A percentile compares a stretch with the other conserved stretches of the same genome.
Conservation (phyloP, 2,329 filamentous ascomycete genomes). For the Penicillium sp. region DNA sequence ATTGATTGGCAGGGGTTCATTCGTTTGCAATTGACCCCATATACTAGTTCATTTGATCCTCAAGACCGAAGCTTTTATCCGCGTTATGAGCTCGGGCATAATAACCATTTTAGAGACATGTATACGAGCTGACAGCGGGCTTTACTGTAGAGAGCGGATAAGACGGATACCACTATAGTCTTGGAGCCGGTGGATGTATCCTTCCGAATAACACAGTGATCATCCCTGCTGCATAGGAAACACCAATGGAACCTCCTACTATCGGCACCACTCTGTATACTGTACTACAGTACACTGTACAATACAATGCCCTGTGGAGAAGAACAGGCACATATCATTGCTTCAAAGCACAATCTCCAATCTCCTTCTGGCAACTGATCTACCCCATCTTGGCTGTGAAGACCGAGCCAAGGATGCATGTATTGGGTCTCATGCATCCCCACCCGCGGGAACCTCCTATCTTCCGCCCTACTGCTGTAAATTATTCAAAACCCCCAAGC, state of each 20-base stretch:
- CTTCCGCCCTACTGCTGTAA: constrained; percentile 7
- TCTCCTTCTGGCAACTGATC: constrained; percentile 12
- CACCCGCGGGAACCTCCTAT: constrained; percentile 11
- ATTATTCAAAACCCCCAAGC: constrained; percentile 14
- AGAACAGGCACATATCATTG: too few relatives aligned
- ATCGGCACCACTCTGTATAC: too few relatives aligned
- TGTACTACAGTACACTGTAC: too few relatives aligned
- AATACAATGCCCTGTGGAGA: too few relatives aligned
- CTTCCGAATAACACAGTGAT: too few relatives aligned
- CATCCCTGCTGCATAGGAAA: too few relatives aligned
- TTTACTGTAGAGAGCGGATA: not conserved
- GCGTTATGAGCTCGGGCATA: not conserved
- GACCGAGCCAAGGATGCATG: constrained; percentile 6
- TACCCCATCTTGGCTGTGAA: constrained; percentile 3
- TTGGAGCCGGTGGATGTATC: not conserved
- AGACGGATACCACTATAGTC: not conserved
- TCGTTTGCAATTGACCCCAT: not conserved
- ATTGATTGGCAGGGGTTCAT: not conserved
- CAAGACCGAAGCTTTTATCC: not conserved
- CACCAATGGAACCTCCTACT: too few relatives aligned
- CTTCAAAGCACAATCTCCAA: not conserved
- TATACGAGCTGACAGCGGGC: not conserved
- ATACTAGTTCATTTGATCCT: too few relatives aligned
- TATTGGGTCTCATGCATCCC: constrained; percentile 4
- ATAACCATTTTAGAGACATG: not conserved